Percentiles rank a stretch among this genome's conserved stretches.
Evolutionary conservation across 2,329 filamentous ascomycete genomes (phyloP).

Genomic region (Xylariaceae sp.): DNA sequence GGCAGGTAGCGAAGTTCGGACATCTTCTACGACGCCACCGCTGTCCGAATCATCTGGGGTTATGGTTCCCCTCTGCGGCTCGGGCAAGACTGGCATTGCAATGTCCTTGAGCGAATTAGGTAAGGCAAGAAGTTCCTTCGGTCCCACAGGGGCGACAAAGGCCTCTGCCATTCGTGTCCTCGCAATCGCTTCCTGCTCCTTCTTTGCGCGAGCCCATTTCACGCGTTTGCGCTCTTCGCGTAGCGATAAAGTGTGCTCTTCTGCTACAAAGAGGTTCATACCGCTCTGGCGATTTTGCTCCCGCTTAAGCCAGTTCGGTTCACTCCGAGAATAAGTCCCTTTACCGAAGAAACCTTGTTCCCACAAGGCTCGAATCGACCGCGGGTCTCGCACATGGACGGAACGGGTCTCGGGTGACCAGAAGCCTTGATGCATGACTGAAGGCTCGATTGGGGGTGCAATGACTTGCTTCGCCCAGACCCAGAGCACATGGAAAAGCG

Average conservation of each 20-base stretch:
- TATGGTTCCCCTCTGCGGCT: constrained; percentile 12
- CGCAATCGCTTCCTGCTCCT: constrained; percentile 80
- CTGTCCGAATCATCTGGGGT: not conserved
- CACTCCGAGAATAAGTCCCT: constrained; percentile 86
- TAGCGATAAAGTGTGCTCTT: constrained; percentile 72
- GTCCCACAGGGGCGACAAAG: constrained; percentile 41
- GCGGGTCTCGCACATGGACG: constrained; percentile 75
- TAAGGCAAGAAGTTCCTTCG: constrained; percentile 46
- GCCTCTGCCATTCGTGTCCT: constrained; percentile 55
- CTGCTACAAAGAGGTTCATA: constrained; percentile 66
- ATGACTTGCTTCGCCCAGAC: constrained; percentile 73
- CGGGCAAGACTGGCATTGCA: constrained; percentile 12
- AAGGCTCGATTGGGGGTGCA: constrained; percentile 60
- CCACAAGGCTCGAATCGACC: constrained; percentile 79
- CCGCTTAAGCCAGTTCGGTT: constrained; percentile 85
- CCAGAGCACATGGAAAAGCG: constrained; percentile 74
- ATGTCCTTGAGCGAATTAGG: constrained; percentile 52
- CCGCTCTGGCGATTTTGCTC: constrained; percentile 70
- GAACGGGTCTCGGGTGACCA: constrained; percentile 82
- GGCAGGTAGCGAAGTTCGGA: not conserved
- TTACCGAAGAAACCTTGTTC: constrained; percentile 98
- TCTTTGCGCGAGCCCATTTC: constrained; percentile 88
- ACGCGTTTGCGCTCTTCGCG: constrained; percentile 76
- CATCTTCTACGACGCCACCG: not conserved
- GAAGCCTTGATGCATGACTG: constrained; percentile 63